Evolutionary conservation across 306 rosid species (phyloP), one percentile per base, ranked within the genome.

Genomic region (Ziziphus jujuba): DNA sequence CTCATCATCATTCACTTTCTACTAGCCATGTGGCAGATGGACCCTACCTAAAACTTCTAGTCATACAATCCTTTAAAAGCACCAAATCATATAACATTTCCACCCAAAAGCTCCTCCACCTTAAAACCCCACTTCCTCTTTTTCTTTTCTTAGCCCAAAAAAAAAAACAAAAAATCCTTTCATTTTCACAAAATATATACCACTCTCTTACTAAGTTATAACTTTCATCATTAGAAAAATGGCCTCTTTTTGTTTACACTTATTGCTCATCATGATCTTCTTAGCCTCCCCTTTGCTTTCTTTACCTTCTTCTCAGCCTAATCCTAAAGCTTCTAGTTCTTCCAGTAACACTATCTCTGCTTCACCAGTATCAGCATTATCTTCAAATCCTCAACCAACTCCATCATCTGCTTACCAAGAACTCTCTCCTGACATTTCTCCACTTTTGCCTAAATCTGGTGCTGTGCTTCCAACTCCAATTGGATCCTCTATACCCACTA

Each of bases 371-470:
- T n/a, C 85, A 62, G 28, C 59, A 12, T 16, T 78, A 65, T 7
- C 73, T 56, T 36, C 77, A 64, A 80, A 52, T 35, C 59, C 84
- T 63, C 71, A n/a, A n/a, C n/a, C n/a, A n/a, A n/a, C 79, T 64
- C 62, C 76, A 34, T 72, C 76, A 40, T 73, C 84, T 34, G 79
- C 89, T 64, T 65, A 74, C 63, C 88, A 84, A 84, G 80, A 65
- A 10, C 57, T 89, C 35, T 82, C 96, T 28, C 92, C 96, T 6
- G 98, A 92, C 19, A 89, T 92, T 80, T 74, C 91, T 76, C 98
- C 96, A 47, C 86, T 92, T 40, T 64, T 92, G 73, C 98, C 98
- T 51, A 87, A 96, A 23, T 79, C 89, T 9, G 98, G 96, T 33
- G 87, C 67, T n/a, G 76, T 66, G 28, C 63, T 84, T 56, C 79